phyloP scores from a whole-genome alignment of 176 grass and related monocot species.

The Juncus effusus region DNA sequence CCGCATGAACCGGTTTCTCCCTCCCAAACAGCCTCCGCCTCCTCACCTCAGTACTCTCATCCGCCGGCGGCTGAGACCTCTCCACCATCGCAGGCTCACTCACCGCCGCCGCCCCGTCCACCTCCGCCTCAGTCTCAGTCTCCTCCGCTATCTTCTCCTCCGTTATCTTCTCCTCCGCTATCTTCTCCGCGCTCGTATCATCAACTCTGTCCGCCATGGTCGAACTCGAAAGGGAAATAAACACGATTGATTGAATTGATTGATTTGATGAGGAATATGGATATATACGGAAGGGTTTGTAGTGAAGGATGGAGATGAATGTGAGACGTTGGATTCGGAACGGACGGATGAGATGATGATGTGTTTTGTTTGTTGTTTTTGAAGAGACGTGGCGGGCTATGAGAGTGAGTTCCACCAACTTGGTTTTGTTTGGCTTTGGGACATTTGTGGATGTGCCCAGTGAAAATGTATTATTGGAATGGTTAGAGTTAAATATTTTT shows the following conservation, averaged over 20 bases:
- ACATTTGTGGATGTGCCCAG: too few relatives aligned
- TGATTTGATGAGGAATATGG: not conserved
- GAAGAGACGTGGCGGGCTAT: conserved; percentile 8
- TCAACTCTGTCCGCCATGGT: conserved; percentile 11
- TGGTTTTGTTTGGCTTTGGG: not conserved
- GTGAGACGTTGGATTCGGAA: not conserved
- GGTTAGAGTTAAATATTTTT: too few relatives aligned
- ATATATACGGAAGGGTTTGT: conserved; percentile 15
- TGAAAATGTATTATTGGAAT: too few relatives aligned
- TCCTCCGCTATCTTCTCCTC: conserved; percentile 30
- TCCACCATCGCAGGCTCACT: conserved; percentile 28
- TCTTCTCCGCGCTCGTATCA: not conserved
- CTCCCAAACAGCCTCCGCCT: conserved; percentile 50
- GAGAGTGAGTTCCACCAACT: not conserved
- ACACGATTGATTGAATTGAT: not conserved
- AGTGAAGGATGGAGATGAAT: not conserved
- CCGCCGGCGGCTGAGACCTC: conserved; percentile 3
- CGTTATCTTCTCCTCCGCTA: conserved; percentile 34
- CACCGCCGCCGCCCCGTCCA: conserved; percentile 15
- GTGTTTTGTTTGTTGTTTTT: not conserved
- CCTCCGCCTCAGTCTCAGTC: conserved; percentile 42
- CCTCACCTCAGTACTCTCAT: conserved; percentile 26
- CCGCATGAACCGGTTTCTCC: conserved; percentile 66
- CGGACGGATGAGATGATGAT: not conserved
- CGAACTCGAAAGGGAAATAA: conserved; percentile 15